Evolutionary conservation across 805 yeast genomes (phyloP), one percentile per base, ranked within the genome.

Genomic region (Pichia membranifaciens): DNA sequence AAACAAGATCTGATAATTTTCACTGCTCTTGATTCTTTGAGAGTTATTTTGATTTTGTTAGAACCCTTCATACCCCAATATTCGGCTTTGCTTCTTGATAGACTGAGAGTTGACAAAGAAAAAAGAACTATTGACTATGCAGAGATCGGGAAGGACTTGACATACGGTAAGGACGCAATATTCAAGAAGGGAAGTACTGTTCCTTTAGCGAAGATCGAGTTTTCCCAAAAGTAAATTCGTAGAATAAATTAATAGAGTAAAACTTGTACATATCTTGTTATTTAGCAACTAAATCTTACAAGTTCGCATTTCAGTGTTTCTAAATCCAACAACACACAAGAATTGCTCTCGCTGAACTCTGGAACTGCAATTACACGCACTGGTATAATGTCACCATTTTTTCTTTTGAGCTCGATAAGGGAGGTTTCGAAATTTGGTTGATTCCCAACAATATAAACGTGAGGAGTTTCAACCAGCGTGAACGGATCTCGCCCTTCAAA

Each of bases 381-480:
- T 0, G 54, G 34, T 4, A 60, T 38, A 5, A 44, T 47, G 2
- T 52, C 58, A 10, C 60, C 66, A 31, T 59, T 56, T 31, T 67
- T 67, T 8, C 65, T 61, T 3, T 59, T 67, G 13, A 76, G 56
- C 23, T 65, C 59, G 16, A 76, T 54, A 3, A 64, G 44, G 25
- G 73, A 69, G 0, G 80, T 62, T 41, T 74, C 82, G 61, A 73
- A 88, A 29, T 63, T 60, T 0, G 82, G 78, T 62, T 88, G 96
- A 60, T 90, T 91, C 0, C 96, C 98, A 3, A 79, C 87, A 56
- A 87, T 79, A 58, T 85, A 88, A 3, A 90, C 83, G 60, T 88
- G 90, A 0, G 98, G 98, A 16, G 86, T 78, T 57, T 86, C 87
- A 9, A 68, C 68, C n/a, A 93, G 68, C 2, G 81, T 70, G 62